Percentiles rank a stretch among this genome's conserved stretches.
phyloP scores from a whole-genome alignment of 1,284 basidiomycete species.

The Anthracocystis panici-leucophaei region DNA sequence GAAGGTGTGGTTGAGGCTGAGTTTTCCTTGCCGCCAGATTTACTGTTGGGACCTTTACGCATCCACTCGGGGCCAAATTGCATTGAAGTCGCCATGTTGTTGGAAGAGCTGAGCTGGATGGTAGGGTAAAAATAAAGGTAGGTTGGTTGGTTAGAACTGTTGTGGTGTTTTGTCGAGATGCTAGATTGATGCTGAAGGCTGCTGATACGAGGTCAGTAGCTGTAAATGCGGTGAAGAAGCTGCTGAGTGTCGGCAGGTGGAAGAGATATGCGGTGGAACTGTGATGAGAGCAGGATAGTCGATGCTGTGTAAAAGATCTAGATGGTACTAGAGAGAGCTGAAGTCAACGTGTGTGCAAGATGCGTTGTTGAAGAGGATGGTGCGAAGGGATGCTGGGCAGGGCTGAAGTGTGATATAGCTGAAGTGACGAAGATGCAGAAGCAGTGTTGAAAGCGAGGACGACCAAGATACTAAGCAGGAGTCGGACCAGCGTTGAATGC shows the following conservation, averaged over 20 bases:
- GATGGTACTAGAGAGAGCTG: background rate
- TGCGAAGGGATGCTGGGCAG: background rate
- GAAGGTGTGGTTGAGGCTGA: conserved; percentile 20
- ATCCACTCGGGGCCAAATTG: conserved; percentile 68
- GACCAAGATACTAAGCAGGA: background rate
- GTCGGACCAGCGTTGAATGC: conserved; percentile 8
- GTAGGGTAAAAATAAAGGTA: background rate
- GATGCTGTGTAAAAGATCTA: conserved; percentile 4
- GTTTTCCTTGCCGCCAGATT: conserved; percentile 34
- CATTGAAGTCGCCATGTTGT: conserved; percentile 63
- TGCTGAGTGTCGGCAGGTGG: background rate
- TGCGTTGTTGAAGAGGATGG: background rate
- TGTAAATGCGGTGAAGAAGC: background rate
- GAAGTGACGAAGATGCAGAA: background rate
- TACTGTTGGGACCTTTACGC: conserved; percentile 62
- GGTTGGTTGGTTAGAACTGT: background rate
- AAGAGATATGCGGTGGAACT: background rate
- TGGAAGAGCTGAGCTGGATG: conserved; percentile 1
- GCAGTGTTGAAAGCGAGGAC: background rate
- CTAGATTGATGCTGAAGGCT: conserved; percentile 8
- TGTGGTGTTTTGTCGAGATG: background rate
- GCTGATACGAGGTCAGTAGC: conserved; percentile 11
- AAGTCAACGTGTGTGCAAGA: background rate
- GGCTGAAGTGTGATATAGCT: background rate
- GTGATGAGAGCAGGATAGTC: background rate